phyloP scores from a whole-genome alignment of 306 rosid genomes.

The Corylus heterophylla region DNA sequence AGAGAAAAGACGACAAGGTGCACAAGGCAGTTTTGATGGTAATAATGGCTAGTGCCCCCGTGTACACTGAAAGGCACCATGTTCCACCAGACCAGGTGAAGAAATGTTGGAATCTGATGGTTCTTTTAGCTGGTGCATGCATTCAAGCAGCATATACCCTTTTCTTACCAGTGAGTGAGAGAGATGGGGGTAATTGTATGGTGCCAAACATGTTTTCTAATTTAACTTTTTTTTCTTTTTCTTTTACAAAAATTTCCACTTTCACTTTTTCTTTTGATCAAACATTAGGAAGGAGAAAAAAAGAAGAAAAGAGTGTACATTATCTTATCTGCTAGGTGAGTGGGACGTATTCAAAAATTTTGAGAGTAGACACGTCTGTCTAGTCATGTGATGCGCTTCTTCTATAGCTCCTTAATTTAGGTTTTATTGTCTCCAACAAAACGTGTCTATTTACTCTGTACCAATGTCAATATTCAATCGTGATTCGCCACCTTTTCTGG shows the following conservation, averaged over 20 bases:
- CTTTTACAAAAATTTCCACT: constrained; percentile 6
- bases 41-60: constrained; percentile 42
- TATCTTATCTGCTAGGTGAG: constrained; percentile 40
- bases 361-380: constrained; percentile 28
- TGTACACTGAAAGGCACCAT: constrained; percentile 5
- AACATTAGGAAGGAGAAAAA: constrained; percentile 20
- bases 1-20: constrained; percentile 69
- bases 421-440: not conserved
- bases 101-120: constrained; percentile 25
- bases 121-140: constrained; percentile 26
- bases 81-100: constrained; percentile 13
- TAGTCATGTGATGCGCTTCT: constrained; percentile 19
- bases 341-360: constrained; percentile 26
- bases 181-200: constrained; percentile 28
- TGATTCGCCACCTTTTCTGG: too few species aligned
- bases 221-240: constrained; percentile 25
- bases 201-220: constrained; percentile 35
- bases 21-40: constrained; percentile 71
- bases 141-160: constrained; percentile 21
- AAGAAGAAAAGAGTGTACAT: constrained; percentile 24
- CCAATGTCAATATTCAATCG: not conserved
- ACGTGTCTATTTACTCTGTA: too few species aligned
- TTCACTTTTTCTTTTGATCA: constrained; percentile 8
- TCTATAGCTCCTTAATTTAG: not conserved
- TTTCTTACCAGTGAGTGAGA: constrained; percentile 18